phyloP scores from a whole-genome alignment of 2,329 filamentous ascomycete genomes.

The Aspergillus ochraceus region DNA sequence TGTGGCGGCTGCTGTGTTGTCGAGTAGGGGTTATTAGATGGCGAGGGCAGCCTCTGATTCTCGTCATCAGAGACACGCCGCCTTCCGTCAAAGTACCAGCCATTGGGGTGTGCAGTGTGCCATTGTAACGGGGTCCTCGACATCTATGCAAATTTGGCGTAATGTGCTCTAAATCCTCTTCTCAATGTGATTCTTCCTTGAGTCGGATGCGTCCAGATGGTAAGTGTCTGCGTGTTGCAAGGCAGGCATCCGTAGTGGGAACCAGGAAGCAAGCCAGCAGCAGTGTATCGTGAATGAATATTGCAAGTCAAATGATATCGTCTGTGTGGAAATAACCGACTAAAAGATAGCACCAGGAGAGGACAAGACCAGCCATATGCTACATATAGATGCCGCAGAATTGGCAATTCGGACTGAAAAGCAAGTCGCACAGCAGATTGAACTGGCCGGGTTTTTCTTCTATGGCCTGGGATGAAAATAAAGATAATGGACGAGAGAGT shows the following conservation, averaged over 20 bases:
- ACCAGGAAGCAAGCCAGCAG: constrained; percentile 10
- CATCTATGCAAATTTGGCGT: constrained; percentile 26
- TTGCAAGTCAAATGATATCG: constrained; percentile 18
- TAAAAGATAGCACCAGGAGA: neutral
- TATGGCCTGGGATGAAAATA: neutral
- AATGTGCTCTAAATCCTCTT: constrained; percentile 11
- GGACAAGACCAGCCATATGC: neutral
- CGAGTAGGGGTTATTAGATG: constrained; percentile 18
- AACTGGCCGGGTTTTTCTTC: neutral
- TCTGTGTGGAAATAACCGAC: constrained; percentile 16
- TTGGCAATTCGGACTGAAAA: neutral
- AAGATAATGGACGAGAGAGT: neutral
- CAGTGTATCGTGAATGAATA: constrained; percentile 4
- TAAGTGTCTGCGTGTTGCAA: constrained; percentile 8
- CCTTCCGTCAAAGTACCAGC: constrained; percentile 19
- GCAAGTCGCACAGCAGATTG: neutral
- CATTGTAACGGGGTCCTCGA: constrained; percentile 31
- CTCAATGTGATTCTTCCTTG: neutral
- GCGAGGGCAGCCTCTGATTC: constrained; percentile 13
- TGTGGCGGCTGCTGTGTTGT: constrained; percentile 25
- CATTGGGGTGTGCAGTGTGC: constrained; percentile 23
- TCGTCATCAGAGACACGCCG: constrained; percentile 17
- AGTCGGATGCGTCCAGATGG: neutral
- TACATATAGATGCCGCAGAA: neutral
- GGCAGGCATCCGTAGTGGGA: constrained; percentile 15